Evolutionary conservation across 352 stramenopile genomes (phyloP).

Genomic region (Phytophthora pinifolia): DNA sequence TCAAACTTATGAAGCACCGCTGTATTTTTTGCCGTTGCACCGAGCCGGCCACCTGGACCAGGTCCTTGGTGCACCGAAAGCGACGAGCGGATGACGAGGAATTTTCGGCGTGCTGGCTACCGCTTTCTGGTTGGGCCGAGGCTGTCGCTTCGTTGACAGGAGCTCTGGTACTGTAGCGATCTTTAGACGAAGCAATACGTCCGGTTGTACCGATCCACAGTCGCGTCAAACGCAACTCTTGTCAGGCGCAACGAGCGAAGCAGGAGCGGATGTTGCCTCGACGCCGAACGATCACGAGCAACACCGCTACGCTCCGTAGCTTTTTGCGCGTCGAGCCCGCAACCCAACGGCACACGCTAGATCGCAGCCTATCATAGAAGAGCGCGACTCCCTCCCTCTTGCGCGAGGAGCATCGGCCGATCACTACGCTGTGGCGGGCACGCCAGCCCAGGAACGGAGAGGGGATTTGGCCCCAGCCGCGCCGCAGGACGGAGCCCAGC

Average conservation of each 20-base stretch:
- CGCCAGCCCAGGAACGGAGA: too few species aligned
- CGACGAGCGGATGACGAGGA: conserved; percentile 24
- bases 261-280: conserved; percentile 7
- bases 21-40: conserved; percentile 11
- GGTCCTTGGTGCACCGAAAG: conserved; percentile 34
- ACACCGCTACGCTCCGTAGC: not conserved
- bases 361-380: too few species aligned
- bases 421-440: conserved; percentile 12
- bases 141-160: conserved; percentile 19
- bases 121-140: not conserved
- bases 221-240: conserved; percentile 18
- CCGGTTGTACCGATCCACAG: not conserved
- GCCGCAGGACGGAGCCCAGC: conserved; percentile 8
- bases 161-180: not conserved
- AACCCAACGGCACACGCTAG: too few species aligned
- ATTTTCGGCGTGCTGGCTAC: too few species aligned
- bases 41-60: conserved; percentile 11
- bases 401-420: conserved; percentile 14
- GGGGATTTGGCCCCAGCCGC: too few species aligned
- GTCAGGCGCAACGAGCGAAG: conserved; percentile 24
- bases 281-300: conserved; percentile 4
- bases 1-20: too few species aligned
- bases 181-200: conserved; percentile 12
- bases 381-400: conserved; percentile 23
- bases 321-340: conserved; percentile 6